Percentiles rank a stretch among this genome's conserved stretches.
These are phyloP conservation scores for Colletotrichum tropicale DNA, from an alignment of 2,329 filamentous ascomycete species.

Conservation along the genomic window DNA sequence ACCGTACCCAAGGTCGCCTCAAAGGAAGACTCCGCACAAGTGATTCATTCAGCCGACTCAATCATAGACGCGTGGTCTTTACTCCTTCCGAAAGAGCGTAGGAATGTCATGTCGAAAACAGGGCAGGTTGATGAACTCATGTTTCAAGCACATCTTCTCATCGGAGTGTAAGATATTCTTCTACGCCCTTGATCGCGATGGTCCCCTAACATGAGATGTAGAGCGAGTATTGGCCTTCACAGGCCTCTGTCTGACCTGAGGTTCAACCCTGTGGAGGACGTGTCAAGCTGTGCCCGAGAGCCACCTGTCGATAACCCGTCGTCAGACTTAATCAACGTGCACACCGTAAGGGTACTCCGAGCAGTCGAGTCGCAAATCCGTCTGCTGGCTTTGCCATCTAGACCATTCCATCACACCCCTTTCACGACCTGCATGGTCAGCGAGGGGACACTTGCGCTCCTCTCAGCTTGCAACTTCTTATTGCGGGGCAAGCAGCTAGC, in stretches of 20 bases:
- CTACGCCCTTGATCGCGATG: neutral
- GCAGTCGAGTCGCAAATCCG: constrained; percentile 41
- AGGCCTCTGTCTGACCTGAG: constrained; percentile 42
- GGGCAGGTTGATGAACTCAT: constrained; percentile 34
- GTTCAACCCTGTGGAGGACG: constrained; percentile 39
- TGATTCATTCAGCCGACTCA: constrained; percentile 38
- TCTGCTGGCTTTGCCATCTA: constrained; percentile 38
- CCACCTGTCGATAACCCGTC: constrained; percentile 22
- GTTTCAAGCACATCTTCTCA: constrained; percentile 29
- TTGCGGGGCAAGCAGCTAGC: constrained; percentile 34
- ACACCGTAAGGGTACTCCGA: constrained; percentile 41
- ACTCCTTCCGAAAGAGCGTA: constrained; percentile 36
- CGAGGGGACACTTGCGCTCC: constrained; percentile 36
- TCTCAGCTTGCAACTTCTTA: constrained; percentile 40
- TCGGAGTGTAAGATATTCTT: constrained; percentile 25
- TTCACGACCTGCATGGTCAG: constrained; percentile 46
- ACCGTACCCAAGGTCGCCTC: constrained; percentile 22
- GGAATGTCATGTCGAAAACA: constrained; percentile 32
- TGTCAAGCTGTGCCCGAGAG: constrained; percentile 39
- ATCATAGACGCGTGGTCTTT: constrained; percentile 42
- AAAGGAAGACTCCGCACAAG: constrained; percentile 27
- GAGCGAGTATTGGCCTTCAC: constrained; percentile 38
- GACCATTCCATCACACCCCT: constrained; percentile 38
- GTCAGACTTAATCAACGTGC: constrained; percentile 35
- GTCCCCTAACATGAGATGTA: constrained; percentile 13